phyloP scores from a whole-genome alignment of 164 flowering plant species.

The Umbilicus rupestris region DNA sequence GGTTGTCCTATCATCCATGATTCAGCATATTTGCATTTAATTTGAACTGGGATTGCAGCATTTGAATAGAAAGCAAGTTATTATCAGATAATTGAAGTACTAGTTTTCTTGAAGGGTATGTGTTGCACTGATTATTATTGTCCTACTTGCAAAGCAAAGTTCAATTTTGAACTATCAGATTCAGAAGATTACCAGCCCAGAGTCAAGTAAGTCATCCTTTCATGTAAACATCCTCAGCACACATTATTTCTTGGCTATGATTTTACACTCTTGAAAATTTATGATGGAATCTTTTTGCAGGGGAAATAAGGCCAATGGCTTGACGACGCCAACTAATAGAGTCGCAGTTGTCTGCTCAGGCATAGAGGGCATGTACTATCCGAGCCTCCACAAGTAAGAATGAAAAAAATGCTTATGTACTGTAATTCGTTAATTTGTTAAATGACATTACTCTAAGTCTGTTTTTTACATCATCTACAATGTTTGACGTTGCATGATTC shows the following conservation, averaged over 20 bases:
- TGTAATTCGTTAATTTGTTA: background rate
- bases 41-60: background rate
- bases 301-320: constrained; percentile 21
- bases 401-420: background rate
- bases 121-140: constrained; percentile 71
- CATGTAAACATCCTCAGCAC: background rate
- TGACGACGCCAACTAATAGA: constrained; percentile 32
- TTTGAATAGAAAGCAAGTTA: constrained; percentile 2
- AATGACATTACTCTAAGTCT: background rate
- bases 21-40: background rate
- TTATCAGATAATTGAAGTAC: background rate
- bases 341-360: constrained; percentile 54
- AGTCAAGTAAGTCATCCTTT: constrained; percentile 30
- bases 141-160: constrained; percentile 83
- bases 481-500: background rate
- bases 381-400: constrained; percentile 66
- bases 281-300: constrained; percentile 19
- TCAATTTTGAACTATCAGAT: constrained; percentile 69
- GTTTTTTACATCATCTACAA: background rate
- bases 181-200: constrained; percentile 37
- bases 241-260: background rate
- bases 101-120: constrained; percentile 39
- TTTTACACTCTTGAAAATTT: background rate
- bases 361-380: constrained; percentile 55
- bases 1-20: constrained; percentile 33